Conservation (phyloP, 1,284 basidiomycete genomes). For the Austroboletus novae-zelandiae region DNA sequence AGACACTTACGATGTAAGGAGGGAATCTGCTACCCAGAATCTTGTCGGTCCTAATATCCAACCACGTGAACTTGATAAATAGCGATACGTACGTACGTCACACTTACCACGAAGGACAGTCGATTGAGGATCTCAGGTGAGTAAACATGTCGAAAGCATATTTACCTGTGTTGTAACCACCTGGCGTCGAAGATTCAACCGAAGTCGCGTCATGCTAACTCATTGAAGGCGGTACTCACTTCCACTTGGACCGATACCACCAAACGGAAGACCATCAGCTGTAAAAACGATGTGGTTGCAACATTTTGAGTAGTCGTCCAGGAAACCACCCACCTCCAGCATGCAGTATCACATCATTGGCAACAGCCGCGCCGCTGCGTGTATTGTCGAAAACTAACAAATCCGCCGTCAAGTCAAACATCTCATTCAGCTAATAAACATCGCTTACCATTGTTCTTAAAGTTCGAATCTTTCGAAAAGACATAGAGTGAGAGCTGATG, state of each 20-base stretch:
- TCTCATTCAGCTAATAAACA: neutral
- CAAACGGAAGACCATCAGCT: constrained; percentile 71
- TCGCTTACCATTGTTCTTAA: constrained; percentile 58
- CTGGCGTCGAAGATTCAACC: constrained; percentile 37
- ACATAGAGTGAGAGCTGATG: constrained; percentile 79
- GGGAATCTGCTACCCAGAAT: constrained; percentile 60
- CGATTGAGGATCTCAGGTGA: constrained; percentile 57
- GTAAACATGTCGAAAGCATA: constrained; percentile 69
- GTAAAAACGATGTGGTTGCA: neutral
- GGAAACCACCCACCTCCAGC: constrained; percentile 40
- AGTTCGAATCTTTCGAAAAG: constrained; percentile 58
- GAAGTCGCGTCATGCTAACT: neutral
- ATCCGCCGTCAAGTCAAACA: constrained; percentile 5
- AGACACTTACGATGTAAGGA: constrained; percentile 53
- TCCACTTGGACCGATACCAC: constrained; percentile 71
- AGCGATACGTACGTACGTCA: neutral
- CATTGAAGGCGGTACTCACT: constrained; percentile 42
- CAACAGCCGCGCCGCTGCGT: constrained; percentile 61
- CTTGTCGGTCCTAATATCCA: constrained; percentile 49
- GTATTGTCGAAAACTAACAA: constrained; percentile 62
- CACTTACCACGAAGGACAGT: constrained; percentile 61
- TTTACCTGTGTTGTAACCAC: constrained; percentile 63
- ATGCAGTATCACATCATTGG: constrained; percentile 61
- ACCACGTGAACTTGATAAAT: neutral
- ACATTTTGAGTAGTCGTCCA: neutral